Evolutionary conservation across 2,329 filamentous ascomycete genomes (phyloP).

Genomic region (Hymenotorrendiella dingleyae): DNA sequence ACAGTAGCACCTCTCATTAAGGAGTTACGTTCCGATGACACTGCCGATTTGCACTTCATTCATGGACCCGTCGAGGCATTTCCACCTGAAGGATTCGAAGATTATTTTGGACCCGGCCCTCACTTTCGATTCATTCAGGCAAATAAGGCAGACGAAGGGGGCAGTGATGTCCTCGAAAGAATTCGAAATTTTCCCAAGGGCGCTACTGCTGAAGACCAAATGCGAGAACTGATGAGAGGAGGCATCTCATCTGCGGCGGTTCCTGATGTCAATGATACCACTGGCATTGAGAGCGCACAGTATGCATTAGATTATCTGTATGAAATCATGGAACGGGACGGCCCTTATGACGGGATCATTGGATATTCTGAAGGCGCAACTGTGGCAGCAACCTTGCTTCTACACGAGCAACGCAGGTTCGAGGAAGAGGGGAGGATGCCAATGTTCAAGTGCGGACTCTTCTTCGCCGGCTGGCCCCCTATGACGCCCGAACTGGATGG

Average conservation of each 20-base stretch:
- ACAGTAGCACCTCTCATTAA: conserved; percentile 42
- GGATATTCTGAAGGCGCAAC: conserved; percentile 57
- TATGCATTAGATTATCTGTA: conserved; percentile 32
- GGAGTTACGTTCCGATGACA: conserved; percentile 40
- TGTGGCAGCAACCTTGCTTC: conserved; percentile 46
- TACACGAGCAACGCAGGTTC: conserved; percentile 42
- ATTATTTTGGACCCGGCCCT: conserved; percentile 50
- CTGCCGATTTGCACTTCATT: conserved; percentile 45
- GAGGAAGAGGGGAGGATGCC: conserved; percentile 27
- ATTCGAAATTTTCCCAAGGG: conserved; percentile 27
- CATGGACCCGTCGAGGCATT: conserved; percentile 44
- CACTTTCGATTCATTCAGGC: conserved; percentile 51
- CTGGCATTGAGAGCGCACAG: conserved; percentile 17
- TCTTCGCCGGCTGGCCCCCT: conserved; percentile 50
- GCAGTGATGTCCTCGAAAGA: conserved; percentile 25
- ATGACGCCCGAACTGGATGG: conserved; percentile 39
- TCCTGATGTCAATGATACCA: conserved; percentile 8
- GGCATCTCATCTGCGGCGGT: conserved; percentile 8
- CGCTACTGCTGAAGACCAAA: conserved; percentile 25
- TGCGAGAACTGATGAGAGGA: conserved; percentile 22
- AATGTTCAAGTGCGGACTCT: conserved; percentile 40
- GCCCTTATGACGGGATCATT: conserved; percentile 47
- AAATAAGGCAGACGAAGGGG: conserved; percentile 29
- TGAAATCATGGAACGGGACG: conserved; percentile 40
- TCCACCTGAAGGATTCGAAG: conserved; percentile 48